Percentiles rank a stretch among this genome's conserved stretches.
Conservation (phyloP, 306 rosid genomes). For the Cucumis hystrix region DNA sequence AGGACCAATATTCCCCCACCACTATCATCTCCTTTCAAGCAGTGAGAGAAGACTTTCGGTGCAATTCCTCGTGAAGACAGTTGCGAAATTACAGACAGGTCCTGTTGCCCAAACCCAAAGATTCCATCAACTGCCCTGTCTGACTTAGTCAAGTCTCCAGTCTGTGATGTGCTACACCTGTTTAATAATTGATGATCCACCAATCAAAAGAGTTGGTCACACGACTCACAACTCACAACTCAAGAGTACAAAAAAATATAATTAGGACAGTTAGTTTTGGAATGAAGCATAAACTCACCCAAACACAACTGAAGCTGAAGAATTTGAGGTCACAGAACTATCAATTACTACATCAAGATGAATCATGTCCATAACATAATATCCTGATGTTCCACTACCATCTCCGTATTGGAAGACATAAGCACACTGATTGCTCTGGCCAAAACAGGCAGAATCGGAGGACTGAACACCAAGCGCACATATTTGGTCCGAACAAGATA, state of each 20-base stretch:
- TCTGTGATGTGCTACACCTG: conserved; percentile 84
- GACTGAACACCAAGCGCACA: conserved; percentile 55
- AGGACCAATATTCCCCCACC: conserved; percentile 96
- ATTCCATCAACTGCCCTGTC: conserved; percentile 94
- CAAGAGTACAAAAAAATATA: background rate
- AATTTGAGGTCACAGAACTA: conserved; percentile 42
- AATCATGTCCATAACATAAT: conserved; percentile 64
- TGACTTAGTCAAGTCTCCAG: conserved; percentile 80
- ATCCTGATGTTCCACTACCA: conserved; percentile 94
- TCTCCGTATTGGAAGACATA: conserved; percentile 92
- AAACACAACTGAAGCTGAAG: conserved; percentile 69
- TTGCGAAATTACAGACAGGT: conserved; percentile 75
- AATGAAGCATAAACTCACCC: conserved; percentile 44
- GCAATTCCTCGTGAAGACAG: conserved; percentile 79
- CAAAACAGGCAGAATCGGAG: conserved; percentile 59
- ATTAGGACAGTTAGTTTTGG: background rate
- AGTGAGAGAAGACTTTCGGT: conserved; percentile 82
- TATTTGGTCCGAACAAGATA: conserved; percentile 71
- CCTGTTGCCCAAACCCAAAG: conserved; percentile 90
- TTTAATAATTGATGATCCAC: conserved; percentile 11
- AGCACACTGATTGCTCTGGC: conserved; percentile 61
- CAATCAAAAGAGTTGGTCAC: conserved; percentile 3
- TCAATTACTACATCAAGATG: conserved; percentile 46
- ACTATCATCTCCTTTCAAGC: conserved; percentile 70
- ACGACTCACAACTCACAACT: background rate